Percentiles rank a stretch among this genome's conserved stretches.
Evolutionary conservation across 2,329 filamentous ascomycete species (phyloP).

Genomic region (Pyrenophora graminea): DNA sequence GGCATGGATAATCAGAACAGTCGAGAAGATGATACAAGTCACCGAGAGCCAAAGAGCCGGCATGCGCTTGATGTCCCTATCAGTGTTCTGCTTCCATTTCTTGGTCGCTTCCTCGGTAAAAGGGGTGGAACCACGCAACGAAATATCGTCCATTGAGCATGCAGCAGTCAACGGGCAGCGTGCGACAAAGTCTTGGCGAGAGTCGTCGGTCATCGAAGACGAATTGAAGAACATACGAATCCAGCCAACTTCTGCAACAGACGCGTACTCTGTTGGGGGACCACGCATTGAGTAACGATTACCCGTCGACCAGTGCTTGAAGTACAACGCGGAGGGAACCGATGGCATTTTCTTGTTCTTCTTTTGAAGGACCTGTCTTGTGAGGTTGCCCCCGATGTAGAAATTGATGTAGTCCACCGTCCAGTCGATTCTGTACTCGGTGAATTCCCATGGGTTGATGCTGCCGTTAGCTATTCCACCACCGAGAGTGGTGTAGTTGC

Average conservation of each 20-base stretch:
- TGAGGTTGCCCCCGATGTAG: constrained; percentile 48
- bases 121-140: constrained; percentile 40
- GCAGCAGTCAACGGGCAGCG: constrained; percentile 21
- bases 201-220: constrained; percentile 42
- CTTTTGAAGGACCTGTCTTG: constrained; percentile 41
- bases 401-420: constrained; percentile 50
- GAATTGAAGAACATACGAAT: constrained; percentile 58
- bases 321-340: constrained; percentile 49
- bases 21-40: constrained; percentile 35
- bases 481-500: constrained; percentile 47
- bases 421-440: constrained; percentile 56
- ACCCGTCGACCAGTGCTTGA: constrained; percentile 56
- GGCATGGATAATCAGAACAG: constrained; percentile 37
- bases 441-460: constrained; percentile 50
- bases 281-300: constrained; percentile 52
- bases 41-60: constrained; percentile 41
- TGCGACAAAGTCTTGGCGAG: constrained; percentile 9
- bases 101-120: constrained; percentile 26
- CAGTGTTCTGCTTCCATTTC: constrained; percentile 38
- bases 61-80: constrained; percentile 31
- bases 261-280: constrained; percentile 45
- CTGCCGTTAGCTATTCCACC: constrained; percentile 36
- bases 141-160: constrained; percentile 44
- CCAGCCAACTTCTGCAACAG: constrained; percentile 52
- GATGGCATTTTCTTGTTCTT: constrained; percentile 44